Base-by-base conservation (phyloP, 2,329 filamentous ascomycete species). In the Dactylonectria estremocensis region DNA sequence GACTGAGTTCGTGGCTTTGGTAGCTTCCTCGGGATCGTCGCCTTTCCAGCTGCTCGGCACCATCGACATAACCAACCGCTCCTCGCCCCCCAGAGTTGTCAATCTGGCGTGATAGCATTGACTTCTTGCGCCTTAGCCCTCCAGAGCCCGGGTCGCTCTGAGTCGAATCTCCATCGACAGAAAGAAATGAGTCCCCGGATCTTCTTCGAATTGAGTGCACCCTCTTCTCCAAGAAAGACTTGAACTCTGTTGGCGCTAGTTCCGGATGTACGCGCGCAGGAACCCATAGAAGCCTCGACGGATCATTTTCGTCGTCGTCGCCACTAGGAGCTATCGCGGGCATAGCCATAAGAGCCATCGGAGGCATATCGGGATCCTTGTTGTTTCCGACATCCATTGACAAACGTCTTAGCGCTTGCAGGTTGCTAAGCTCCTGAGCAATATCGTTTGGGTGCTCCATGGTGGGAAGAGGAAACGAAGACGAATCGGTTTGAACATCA, bases 191-290 rank as follows among this genome's bases (percentile, higher is more conserved):
- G 72, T 91, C 94, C 24, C 92, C 92, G 1, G 95, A 97, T 74
- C 93, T 90, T 72, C 95, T 88, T 79, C 94, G 92, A 74, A 98
- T 97, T 40, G 93, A 92, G 74, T 97, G 93, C 13, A 98, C 94
- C 77, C 95, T 91, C 69, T 95, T 97, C 77, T 99, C 95, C 2
- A 99, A 88, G 74, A 98, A 99, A 1, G 92, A 95, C 81, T 97
- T 98, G 86, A 98, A 99, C 74, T 98, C 96, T 77, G 93, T 95
- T 1, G 96, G 96, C 3, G 96, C 96, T 55, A 99, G 86, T 81
- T 99, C 96, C 1, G 96, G 96, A 76, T 99, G 96, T 31, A 99
- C 88, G 66, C 95, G 90, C 24, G 96, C 96, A 5, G 96, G 96
- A 6, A 99, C 96, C 96, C 96, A 99, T 72, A 98, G 93, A 66